Evolutionary conservation across 768 basidiomycete genomes (phyloP).

Genomic region (Crassisporium funariophilum): DNA sequence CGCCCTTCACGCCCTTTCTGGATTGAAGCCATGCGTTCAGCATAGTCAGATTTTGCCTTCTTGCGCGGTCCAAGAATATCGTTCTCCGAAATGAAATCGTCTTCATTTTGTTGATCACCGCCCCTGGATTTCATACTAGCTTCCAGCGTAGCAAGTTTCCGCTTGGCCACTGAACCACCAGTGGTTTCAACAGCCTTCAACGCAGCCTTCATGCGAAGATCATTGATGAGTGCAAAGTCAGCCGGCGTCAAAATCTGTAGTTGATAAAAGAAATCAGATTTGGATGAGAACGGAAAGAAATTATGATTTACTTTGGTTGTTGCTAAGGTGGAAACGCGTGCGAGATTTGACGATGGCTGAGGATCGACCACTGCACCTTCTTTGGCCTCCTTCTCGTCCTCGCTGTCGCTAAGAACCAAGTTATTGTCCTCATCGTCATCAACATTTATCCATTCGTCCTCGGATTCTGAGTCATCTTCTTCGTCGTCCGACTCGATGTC

Average conservation of each 20-base stretch:
- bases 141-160: constrained; percentile 84
- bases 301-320: constrained; percentile 69
- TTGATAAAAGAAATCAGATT: not conserved
- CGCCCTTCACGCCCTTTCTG: constrained; percentile 93
- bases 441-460: constrained; percentile 83
- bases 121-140: constrained; percentile 59
- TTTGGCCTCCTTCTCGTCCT: constrained; percentile 57
- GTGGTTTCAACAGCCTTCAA: constrained; percentile 66
- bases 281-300: not conserved
- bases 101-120: constrained; percentile 40
- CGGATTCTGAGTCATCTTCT: constrained; percentile 49
- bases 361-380: constrained; percentile 23
- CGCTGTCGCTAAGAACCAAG: constrained; percentile 84
- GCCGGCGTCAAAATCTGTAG: constrained; percentile 94
- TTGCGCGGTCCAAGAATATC: constrained; percentile 95
- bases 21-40: constrained; percentile 89
- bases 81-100: constrained; percentile 81
- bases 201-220: constrained; percentile 82
- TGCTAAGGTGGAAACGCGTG: constrained; percentile 65
- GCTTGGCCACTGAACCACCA: constrained; percentile 78
- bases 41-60: constrained; percentile 91
- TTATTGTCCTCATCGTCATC: constrained; percentile 69
- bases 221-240: constrained; percentile 90
- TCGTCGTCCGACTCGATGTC: constrained; percentile 75
- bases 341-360: constrained; percentile 13